A percentile compares a stretch with the other conserved stretches of the same genome.
phyloP scores from a whole-genome alignment of 108 stramenopile species.

The Nannochloropsis salina region DNA sequence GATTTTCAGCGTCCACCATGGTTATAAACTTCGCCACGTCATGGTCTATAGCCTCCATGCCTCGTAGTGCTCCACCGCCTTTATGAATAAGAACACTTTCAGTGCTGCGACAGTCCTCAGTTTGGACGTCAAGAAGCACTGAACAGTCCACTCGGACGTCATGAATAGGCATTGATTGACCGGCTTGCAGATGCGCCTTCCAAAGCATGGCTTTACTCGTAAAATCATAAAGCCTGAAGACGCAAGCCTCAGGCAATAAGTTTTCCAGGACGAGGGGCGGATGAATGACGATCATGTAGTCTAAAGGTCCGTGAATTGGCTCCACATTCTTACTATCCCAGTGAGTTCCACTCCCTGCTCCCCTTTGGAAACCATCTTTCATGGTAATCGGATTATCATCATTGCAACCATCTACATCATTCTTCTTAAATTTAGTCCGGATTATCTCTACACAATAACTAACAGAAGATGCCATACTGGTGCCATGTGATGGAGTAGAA shows the following conservation, averaged over 20 bases:
- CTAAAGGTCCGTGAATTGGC: constrained; percentile 63
- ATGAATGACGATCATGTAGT: constrained; percentile 75
- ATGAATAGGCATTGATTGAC: constrained; percentile 70
- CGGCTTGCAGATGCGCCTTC: constrained; percentile 74
- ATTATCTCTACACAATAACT: not conserved
- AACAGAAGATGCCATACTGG: not conserved
- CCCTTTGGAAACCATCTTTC: not conserved
- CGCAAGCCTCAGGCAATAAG: constrained; percentile 72
- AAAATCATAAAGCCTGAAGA: constrained; percentile 83
- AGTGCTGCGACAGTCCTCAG: constrained; percentile 1
- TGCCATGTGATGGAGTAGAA: not conserved
- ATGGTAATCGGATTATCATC: not conserved
- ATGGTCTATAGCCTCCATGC: not conserved
- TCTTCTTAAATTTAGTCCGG: not conserved
- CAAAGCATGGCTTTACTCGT: constrained; percentile 65
- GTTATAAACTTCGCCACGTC: constrained; percentile 62
- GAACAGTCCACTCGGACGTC: constrained; percentile 42
- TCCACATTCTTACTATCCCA: not conserved
- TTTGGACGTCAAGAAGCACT: not conserved
- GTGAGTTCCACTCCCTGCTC: not conserved
- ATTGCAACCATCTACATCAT: not conserved
- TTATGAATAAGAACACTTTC: constrained; percentile 19
- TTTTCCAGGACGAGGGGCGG: constrained; percentile 89
- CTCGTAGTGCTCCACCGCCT: constrained; percentile 22
- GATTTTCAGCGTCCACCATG: constrained; percentile 77